Conservation (phyloP, 2,329 filamentous ascomycete genomes). For the Ceratocystis lukuohia region DNA sequence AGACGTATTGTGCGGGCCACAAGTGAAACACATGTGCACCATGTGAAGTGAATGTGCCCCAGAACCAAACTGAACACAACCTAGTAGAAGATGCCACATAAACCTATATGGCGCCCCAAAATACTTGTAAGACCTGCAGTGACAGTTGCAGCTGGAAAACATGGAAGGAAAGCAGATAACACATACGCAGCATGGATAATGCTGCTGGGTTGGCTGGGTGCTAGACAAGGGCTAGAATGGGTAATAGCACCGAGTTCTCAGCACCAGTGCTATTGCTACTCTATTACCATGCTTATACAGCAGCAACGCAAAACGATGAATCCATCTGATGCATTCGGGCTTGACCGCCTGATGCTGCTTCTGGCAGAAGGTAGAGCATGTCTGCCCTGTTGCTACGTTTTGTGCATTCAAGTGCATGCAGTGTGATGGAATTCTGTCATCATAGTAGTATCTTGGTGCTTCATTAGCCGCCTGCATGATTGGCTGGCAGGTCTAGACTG, state of each 20-base stretch:
- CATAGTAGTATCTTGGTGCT: not conserved
- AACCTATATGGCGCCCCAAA: not conserved
- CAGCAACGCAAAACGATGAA: not conserved
- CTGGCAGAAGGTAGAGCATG: not conserved
- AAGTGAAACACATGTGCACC: not conserved
- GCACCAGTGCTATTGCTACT: not conserved
- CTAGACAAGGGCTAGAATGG: not conserved
- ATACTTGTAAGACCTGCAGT: slow-evolving; percentile 7
- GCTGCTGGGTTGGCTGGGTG: not conserved
- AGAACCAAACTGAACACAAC: not conserved
- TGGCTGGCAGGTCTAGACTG: not conserved
- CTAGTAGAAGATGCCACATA: not conserved
- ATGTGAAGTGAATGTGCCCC: not conserved
- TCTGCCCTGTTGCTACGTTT: not conserved
- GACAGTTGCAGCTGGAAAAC: slow-evolving; percentile 11
- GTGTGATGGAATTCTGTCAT: not conserved
- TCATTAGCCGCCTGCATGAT: not conserved
- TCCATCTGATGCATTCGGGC: not conserved
- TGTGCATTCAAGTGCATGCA: not conserved
- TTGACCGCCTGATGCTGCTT: not conserved
- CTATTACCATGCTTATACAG: not conserved
- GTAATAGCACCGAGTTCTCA: not conserved
- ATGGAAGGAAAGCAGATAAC: not conserved
- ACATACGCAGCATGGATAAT: not conserved
- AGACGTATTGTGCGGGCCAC: not conserved